Evolutionary conservation across 805 yeast species (phyloP), one percentile per base, ranked within the genome.

Genomic region (Candida chauliodis): DNA sequence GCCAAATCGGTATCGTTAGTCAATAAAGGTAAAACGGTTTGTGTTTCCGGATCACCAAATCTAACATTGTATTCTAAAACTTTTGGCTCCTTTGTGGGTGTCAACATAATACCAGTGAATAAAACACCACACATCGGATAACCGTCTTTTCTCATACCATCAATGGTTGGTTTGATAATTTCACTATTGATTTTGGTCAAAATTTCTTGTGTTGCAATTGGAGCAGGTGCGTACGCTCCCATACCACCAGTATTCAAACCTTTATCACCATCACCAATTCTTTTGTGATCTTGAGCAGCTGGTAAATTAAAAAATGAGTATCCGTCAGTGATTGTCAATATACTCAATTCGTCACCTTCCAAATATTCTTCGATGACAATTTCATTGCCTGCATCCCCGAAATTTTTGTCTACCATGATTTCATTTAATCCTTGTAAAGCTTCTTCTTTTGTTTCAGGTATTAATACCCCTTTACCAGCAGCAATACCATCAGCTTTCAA

Each of bases 161-260:
- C 89, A 54, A 93, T 82, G 25, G 96, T 85, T 40, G 98, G 98
- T 63, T 83, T 80, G 53, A 95, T 75, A 52, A 95, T 75, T n/a
- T 75, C 70, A 34, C 71, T 67, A 55, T 89, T 79, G 56, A 93
- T 89, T 61, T 79, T 71, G 44, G 73, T 66, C 52, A 90, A 62
- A 25, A 93, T 59, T 17, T 75, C 71, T 2, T 87, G 80, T 14
- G 97, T 87, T 14, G 95, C 98, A 46, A 88, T 73, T 40, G 99
- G 99, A 8, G 98, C 95, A 22, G 99, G 99, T 6, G 98, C 93
- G 56, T 93, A 93, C 6, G 98, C 95, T 47, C 99, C 99, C 99
- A 93, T 93, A 47, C 99, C 99, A 50, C 99, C 99, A 26, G 99
- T 93, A 68, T 93, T 93, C 46, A 91, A 74, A 18, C 99, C 99